Evolutionary conservation across 345 rosid species (phyloP), one percentile per base, ranked within the genome.

Genomic region (Leavenworthia alabamica): DNA sequence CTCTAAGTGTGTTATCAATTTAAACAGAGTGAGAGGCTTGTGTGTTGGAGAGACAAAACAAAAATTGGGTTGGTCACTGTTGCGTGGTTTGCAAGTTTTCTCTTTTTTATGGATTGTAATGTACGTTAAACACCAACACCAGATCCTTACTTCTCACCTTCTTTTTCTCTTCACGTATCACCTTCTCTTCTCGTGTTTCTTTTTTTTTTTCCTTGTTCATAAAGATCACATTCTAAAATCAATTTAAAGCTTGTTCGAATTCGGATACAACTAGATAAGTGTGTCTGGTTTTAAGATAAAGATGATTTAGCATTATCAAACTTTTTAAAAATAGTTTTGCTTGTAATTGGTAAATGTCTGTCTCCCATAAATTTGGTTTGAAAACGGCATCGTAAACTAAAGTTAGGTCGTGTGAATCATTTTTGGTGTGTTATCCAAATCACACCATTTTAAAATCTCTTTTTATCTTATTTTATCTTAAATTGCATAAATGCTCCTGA

Each of bases 131-230:
- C 39, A 70, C 75, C 70, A 71, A 71, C 66, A 57, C 37, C 39
- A 64, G 75, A 71, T 27, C 60, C 16, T 56, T 49, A 64, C 75
- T 71, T 64, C 70, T 57, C 71, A 71, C 70, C 75, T 49, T 64
- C 60, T 64, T 61, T 52, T 48, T 49, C 42, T 71, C 64, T 63
- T 65, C 56, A 63, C 60, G 64, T 71, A 71, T 54, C 60, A 20
- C 12, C 22, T 50, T 60, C 63, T 53, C 54, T 48, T 49, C 67
- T 62, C 15, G 22, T 45, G 0, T 28, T 56, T 8, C 4, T 20
- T 41, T 26, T 10, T 53, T 53, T 53, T 54, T 15, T 24, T 17
- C 11, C 9, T 50, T 28, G 5, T 45, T 22, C 74, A 37, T 61
- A 62, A 68, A 37, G 3, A 44, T 54, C 56, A 53, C 68, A 33